Percentiles rank a stretch among this genome's conserved stretches.
Evolutionary conservation across 2,329 filamentous ascomycete species (phyloP).

Genomic region (Sporothrix pseudoabietina): DNA sequence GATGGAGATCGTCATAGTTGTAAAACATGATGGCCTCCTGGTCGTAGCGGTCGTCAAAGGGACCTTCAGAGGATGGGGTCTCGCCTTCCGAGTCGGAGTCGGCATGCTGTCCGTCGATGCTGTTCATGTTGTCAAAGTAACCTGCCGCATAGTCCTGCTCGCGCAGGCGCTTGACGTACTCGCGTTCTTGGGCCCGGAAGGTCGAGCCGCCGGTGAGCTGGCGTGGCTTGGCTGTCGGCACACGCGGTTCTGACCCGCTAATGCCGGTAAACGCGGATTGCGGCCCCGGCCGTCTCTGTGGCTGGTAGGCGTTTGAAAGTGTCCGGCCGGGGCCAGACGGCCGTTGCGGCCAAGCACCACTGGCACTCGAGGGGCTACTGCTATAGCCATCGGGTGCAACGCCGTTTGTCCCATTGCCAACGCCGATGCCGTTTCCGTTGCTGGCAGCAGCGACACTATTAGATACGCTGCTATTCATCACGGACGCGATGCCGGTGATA

Average conservation of each 20-base stretch:
- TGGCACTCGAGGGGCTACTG: constrained; percentile 39
- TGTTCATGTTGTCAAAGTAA: constrained; percentile 72
- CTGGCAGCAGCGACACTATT: constrained; percentile 22
- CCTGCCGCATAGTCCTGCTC: constrained; percentile 66
- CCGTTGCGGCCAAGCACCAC: constrained; percentile 58
- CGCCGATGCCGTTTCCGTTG: constrained; percentile 33
- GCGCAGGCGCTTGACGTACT: constrained; percentile 88
- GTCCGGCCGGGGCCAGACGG: constrained; percentile 71
- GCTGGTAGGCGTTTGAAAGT: constrained; percentile 78
- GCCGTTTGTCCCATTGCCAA: constrained; percentile 28
- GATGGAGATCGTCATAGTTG: constrained; percentile 84
- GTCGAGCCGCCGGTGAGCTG: constrained; percentile 51
- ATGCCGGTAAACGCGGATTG: constrained; percentile 42
- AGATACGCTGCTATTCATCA: constrained; percentile 18
- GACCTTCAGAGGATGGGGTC: constrained; percentile 80
- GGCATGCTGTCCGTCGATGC: constrained; percentile 60
- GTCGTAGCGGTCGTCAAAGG: constrained; percentile 84
- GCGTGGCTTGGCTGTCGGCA: constrained; percentile 54
- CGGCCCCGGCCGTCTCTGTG: constrained; percentile 55
- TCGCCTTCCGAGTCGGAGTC: constrained; percentile 91
- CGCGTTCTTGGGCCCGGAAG: constrained; percentile 81
- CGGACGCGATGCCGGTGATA: constrained; percentile 29
- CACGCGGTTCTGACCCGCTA: constrained; percentile 44
- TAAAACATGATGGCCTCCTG: constrained; percentile 93
- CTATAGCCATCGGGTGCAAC: constrained; percentile 27